Evolutionary conservation across 805 yeast genomes (phyloP), one percentile per base, ranked within the genome.

Genomic region (Candida fluviatilis): DNA sequence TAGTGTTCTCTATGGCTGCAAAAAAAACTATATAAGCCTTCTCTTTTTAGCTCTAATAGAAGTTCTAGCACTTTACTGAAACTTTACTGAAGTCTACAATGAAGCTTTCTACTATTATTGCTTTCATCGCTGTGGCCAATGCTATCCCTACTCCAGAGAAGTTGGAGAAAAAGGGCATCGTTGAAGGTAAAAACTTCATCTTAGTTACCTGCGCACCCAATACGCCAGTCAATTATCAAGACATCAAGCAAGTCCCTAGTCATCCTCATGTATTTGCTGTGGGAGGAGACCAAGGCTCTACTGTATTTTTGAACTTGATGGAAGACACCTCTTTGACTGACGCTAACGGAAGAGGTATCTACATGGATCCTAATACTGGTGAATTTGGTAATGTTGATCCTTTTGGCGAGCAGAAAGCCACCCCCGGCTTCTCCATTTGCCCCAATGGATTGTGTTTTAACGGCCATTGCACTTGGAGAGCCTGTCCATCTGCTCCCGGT

Each of bases 371-470:
- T 14, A 35, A 34, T 34, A 55, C 60, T 23, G 64, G 64, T 17
- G 62, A 57, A 34, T 45, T 58, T 34, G 63, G 64, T 15, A 42
- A 47, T 26, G 60, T 56, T 34, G 56, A 51, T 30, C 62, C 62
- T 10, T 54, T 46, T 32, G 61, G 60, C 29, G 42, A 54, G 18
- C 49, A 52, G 37, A 50, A 48, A 14, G 60, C 67, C 28, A 55
- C 70, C 24, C 40, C 60, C n/a, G 66, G 70, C 4, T 73, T 68
- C 48, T 46, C 69, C 18, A 57, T 73, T 45, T 18, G 50, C 7
- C 50, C 58, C 34, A 71, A 68, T 28, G 50, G 55, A 49, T 58
- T 73, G 52, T 45, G 49, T 3, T 64, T 53, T 51, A 41, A 56
- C 30, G 64, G 61, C 30, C 41, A 55, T 21, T 45, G 51, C 21